Percentiles rank a stretch among this genome's conserved stretches.
phyloP scores from a whole-genome alignment of 2,329 filamentous ascomycete genomes.

The Cyanodermella asteris region DNA sequence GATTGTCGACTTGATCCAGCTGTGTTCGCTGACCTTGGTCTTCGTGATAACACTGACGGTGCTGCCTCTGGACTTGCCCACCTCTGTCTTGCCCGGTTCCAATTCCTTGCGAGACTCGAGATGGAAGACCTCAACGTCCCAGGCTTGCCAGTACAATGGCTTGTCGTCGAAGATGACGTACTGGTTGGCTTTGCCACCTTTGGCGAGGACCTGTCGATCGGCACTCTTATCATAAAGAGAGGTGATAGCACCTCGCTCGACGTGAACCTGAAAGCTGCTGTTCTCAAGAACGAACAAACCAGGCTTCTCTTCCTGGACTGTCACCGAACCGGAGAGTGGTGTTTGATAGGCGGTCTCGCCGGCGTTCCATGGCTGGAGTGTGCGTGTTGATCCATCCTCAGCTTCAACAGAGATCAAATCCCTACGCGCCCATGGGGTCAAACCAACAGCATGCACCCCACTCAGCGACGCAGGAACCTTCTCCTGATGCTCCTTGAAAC shows the following conservation, averaged over 20 bases:
- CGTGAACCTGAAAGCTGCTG: slow-evolving; percentile 47
- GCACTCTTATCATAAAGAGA: slow-evolving; percentile 59
- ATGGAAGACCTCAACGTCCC: slow-evolving; percentile 96
- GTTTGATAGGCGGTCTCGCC: too few relatives aligned
- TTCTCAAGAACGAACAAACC: slow-evolving; percentile 65
- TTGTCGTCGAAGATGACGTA: slow-evolving; percentile 94
- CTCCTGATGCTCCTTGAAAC: too few relatives aligned
- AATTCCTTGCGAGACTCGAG: slow-evolving; percentile 69
- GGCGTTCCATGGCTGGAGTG: too few relatives aligned
- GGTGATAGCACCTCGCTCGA: slow-evolving; percentile 56
- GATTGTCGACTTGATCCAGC: slow-evolving; percentile 70
- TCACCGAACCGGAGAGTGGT: too few relatives aligned
- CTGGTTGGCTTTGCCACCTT: slow-evolving; percentile 60
- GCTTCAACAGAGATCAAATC: too few relatives aligned
- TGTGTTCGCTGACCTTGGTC: slow-evolving; percentile 70
- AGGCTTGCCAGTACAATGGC: slow-evolving; percentile 89
- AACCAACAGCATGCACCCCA: too few relatives aligned
- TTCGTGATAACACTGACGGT: slow-evolving; percentile 64
- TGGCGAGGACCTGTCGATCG: slow-evolving; percentile 55
- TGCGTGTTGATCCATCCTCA: too few relatives aligned
- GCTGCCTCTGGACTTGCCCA: slow-evolving; percentile 50
- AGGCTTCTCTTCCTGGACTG: too few relatives aligned
- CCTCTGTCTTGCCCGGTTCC: slow-evolving; percentile 40
- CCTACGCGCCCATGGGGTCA: too few relatives aligned
- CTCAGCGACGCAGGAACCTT: too few relatives aligned